Evolutionary conservation across 164 flowering plant genomes (phyloP).

Genomic region (Vitis labrusca): DNA sequence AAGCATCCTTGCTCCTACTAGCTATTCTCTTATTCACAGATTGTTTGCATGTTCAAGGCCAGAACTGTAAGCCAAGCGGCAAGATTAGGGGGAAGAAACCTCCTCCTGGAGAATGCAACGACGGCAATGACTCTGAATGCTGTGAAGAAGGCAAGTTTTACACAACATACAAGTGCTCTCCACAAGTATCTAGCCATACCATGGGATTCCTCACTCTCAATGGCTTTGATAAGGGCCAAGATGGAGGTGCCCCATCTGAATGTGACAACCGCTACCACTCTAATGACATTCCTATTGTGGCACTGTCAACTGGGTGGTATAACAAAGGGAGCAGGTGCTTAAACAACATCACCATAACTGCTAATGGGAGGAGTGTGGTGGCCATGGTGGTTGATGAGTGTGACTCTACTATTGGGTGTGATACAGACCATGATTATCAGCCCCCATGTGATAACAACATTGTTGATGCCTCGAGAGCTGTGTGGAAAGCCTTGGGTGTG

Average conservation of each 20-base stretch:
- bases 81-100: constrained; percentile 3
- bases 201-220: constrained; percentile 1
- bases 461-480: too few species aligned
- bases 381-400: neutral
- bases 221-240: neutral
- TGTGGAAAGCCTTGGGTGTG: too few species aligned
- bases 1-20: neutral
- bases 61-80: constrained; percentile 7
- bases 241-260: constrained; percentile 3
- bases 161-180: constrained; percentile 8
- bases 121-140: constrained; percentile 6
- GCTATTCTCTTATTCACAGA: neutral
- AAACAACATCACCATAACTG: constrained; percentile 6
- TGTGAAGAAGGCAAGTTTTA: constrained; percentile 7
- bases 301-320: constrained; percentile 28
- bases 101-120: constrained; percentile 6
- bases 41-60: neutral
- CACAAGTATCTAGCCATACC: constrained; percentile 2
- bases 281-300: constrained; percentile 8
- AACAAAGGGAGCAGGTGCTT: constrained; percentile 9
- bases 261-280: neutral
- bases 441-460: too few species aligned
- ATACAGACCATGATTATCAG: too few species aligned
- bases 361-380: constrained; percentile 13
- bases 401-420: too few species aligned